Percentiles rank a stretch among this genome's conserved stretches.
These are phyloP conservation scores for Candida maris DNA, from an alignment of 805 yeast species.

Conservation along the genomic window DNA sequence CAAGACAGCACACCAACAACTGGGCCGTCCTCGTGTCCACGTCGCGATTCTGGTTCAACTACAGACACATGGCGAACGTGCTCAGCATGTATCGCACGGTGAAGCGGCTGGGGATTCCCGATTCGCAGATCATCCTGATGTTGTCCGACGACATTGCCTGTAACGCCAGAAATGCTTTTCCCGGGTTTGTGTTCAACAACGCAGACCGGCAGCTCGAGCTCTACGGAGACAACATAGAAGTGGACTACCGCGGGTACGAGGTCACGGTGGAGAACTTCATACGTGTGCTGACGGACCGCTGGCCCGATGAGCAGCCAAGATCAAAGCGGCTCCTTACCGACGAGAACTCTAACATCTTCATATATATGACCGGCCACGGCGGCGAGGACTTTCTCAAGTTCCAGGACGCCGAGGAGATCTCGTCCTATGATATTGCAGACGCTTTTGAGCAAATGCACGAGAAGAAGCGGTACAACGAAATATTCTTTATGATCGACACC, in stretches of 20 bases:
- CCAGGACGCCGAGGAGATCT: constrained; percentile 97
- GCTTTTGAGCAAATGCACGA: constrained; percentile 97
- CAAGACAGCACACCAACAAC: constrained; percentile 55
- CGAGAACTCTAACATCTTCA: constrained; percentile 89
- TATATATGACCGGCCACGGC: constrained; percentile 97
- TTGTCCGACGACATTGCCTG: constrained; percentile 96
- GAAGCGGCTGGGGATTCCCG: constrained; percentile 94
- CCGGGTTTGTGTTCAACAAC: constrained; percentile 93
- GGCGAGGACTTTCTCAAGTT: constrained; percentile 96
- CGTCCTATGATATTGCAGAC: constrained; percentile 93
- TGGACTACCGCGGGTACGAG: constrained; percentile 95
- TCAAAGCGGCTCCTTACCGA: constrained; percentile 88
- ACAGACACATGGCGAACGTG: constrained; percentile 96
- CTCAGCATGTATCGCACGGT: constrained; percentile 93
- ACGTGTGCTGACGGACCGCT: constrained; percentile 88
- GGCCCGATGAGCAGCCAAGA: constrained; percentile 93
- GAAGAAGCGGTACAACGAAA: constrained; percentile 90
- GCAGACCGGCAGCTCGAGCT: constrained; percentile 88
- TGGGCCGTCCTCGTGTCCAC: constrained; percentile 94
- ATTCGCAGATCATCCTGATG: constrained; percentile 95
- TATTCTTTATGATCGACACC: constrained; percentile 96
- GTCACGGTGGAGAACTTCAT: constrained; percentile 96
- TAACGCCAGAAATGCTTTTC: constrained; percentile 91
- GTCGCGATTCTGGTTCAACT: constrained; percentile 97
- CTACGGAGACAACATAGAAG: constrained; percentile 93